Conservation (phyloP, 2,329 filamentous ascomycete species). For the Didymella pinodella region DNA sequence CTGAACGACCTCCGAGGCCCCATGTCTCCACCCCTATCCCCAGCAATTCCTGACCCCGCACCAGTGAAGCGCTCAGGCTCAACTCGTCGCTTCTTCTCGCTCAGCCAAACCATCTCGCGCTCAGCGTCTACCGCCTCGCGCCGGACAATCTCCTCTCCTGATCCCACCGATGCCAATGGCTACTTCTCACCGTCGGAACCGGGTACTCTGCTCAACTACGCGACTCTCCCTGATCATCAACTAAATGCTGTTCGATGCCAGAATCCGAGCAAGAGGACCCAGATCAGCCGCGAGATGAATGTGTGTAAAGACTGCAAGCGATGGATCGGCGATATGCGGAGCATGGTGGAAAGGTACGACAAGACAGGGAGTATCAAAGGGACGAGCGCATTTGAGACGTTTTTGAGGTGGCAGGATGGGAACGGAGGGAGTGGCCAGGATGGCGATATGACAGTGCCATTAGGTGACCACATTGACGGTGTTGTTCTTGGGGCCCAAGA, state of each 20-base stretch:
- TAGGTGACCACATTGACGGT: conserved; percentile 26
- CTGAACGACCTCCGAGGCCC: conserved; percentile 39
- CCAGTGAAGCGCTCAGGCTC: conserved; percentile 33
- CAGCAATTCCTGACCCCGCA: conserved; percentile 19
- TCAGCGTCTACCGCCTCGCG: conserved; percentile 33
- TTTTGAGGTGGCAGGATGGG: conserved; percentile 38
- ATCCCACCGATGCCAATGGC: conserved; percentile 25
- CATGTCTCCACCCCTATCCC: conserved; percentile 38
- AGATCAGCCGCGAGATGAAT: conserved; percentile 35
- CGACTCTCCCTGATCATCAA: conserved; percentile 40
- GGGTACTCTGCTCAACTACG: conserved; percentile 24
- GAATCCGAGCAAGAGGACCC: conserved; percentile 28
- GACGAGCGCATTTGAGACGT: conserved; percentile 42
- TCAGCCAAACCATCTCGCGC: conserved; percentile 37
- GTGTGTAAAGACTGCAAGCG: conserved; percentile 43
- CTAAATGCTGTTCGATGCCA: conserved; percentile 33
- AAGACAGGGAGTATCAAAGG: conserved; percentile 42
- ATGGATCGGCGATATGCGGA: conserved; percentile 42
- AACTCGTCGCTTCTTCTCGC: conserved; percentile 37
- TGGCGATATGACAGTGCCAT: conserved; percentile 34
- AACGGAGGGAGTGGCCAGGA: conserved; percentile 30
- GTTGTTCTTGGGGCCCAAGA: conserved; percentile 30
- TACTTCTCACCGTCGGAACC: conserved; percentile 14
- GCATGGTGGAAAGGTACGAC: conserved; percentile 42
- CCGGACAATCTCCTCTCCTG: conserved; percentile 27